These are phyloP conservation scores for Parachaetomium inaequale DNA, from an alignment of 495 filamentous ascomycete genomes.

Conservation along the genomic window DNA sequence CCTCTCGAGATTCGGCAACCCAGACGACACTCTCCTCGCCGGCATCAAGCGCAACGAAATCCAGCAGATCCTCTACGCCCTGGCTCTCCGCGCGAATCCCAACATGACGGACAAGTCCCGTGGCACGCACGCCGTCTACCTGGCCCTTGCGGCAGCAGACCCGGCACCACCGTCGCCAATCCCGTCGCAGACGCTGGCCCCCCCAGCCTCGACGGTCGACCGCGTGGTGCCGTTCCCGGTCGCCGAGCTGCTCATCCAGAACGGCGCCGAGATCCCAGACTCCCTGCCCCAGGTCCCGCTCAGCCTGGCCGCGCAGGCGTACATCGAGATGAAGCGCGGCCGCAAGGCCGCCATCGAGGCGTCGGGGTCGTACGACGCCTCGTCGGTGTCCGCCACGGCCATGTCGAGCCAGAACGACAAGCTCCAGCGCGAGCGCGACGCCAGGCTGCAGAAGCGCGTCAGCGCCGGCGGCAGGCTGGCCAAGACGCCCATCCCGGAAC, in stretches of 20 bases:
- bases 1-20: slow-evolving; percentile 68
- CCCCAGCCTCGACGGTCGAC: slow-evolving; percentile 31
- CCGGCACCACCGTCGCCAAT: slow-evolving; percentile 66
- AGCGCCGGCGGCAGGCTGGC: slow-evolving; percentile 58
- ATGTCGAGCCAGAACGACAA: slow-evolving; percentile 33
- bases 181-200: slow-evolving; percentile 17
- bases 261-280: slow-evolving; percentile 82
- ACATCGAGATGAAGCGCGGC: slow-evolving; percentile 76
- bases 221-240: slow-evolving; percentile 65
- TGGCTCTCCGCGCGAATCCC: slow-evolving; percentile 82
- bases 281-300: slow-evolving; percentile 48
- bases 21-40: slow-evolving; percentile 89
- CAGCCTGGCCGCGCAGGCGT: slow-evolving; percentile 69
- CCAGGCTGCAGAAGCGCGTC: slow-evolving; percentile 58
- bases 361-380: slow-evolving; percentile 29
- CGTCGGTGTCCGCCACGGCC: not conserved
- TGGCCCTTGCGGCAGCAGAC: slow-evolving; percentile 92
- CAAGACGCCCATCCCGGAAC: slow-evolving; percentile 55
- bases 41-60: slow-evolving; percentile 94
- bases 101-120: slow-evolving; percentile 84
- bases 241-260: slow-evolving; percentile 89
- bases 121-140: slow-evolving; percentile 79
- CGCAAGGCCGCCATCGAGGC: slow-evolving; percentile 42
- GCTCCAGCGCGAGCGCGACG: slow-evolving; percentile 51
- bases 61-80: slow-evolving; percentile 82